Evolutionary conservation across 768 basidiomycete genomes (phyloP), one percentile per base, ranked within the genome.

Genomic region (Dioszegia crocea): DNA sequence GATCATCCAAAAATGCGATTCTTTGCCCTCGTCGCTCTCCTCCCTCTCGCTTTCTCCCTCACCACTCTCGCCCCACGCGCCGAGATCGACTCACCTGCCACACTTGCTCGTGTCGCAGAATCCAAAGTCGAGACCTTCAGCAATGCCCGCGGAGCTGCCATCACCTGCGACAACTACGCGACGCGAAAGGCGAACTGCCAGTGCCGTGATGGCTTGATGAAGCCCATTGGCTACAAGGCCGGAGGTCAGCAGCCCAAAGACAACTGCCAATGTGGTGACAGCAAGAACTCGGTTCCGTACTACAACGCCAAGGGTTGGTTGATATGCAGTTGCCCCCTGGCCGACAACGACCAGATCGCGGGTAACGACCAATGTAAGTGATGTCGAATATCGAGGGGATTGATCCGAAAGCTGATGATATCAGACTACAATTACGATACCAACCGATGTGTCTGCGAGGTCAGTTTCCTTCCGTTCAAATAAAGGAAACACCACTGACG

Each of bases 181-280:
- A 51, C 49, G 10, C 30, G 49, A 11, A 36, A 39, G 36, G 19
- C 21, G 2, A 51, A 51, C 21, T 51, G 49, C 23, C 49, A 26
- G 49, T 51, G 49, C 24, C 49, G 49, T 19, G 49, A 51, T 51
- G 49, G 49, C 16, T 51, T 51, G 31, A 51, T 51, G 26, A 51
- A 51, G 49, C 49, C 49, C 31, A 12, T 14, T 3, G 49, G 49
- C 14, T 51, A 51, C 33, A 51, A 51, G 49, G 5, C 30, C 19
- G 16, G 24, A 6, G 33, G 33, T 19, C 8, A 11, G 31, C 30
- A 36, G 19, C 49, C 49, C 9, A 10, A 10, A 2, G 49, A 51
- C 31, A 51, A 51, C 21, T 51, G 49, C 38, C 31, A 27, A 27
- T 51, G 49, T 26, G 49, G 21, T 3, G 49, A 51, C 31, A 17